Conservation (phyloP, 306 rosid species). For the Macrotyloma uniflorum region DNA sequence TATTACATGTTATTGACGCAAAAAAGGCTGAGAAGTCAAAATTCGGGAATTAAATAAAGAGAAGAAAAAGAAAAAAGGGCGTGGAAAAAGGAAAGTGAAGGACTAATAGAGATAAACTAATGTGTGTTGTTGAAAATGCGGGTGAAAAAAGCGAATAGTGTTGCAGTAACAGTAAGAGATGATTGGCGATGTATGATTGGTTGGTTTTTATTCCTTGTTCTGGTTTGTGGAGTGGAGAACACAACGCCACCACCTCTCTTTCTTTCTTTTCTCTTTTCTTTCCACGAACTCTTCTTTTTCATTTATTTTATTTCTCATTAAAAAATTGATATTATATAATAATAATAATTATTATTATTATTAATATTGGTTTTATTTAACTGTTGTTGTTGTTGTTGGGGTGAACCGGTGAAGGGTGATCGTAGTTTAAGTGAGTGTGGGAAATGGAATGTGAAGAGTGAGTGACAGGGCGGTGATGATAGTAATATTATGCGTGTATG, state of each 20-base stretch:
- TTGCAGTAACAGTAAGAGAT: conserved; percentile 16
- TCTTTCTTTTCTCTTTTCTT: conserved; percentile 5
- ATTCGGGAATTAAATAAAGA: background rate
- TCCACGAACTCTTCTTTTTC: background rate
- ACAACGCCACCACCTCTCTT: conserved; percentile 54
- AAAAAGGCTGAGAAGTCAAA: conserved; percentile 12
- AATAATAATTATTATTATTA: background rate
- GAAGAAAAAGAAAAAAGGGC: background rate
- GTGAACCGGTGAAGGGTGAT: conserved; percentile 32
- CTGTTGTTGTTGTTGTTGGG: conserved; percentile 1
- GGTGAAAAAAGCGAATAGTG: conserved; percentile 28
- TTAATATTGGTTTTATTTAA: background rate
- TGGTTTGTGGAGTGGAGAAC: conserved; percentile 90
- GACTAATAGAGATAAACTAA: background rate
- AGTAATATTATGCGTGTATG: conserved; percentile 44
- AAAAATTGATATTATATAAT: background rate
- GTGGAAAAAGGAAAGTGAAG: background rate
- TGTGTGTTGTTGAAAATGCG: conserved; percentile 34
- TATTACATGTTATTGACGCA: conserved; percentile 6
- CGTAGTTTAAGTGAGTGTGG: conserved; percentile 12
- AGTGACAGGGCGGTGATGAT: conserved; percentile 34
- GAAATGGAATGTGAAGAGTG: conserved; percentile 25
- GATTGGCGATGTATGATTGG: conserved; percentile 50
- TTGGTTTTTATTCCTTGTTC: conserved; percentile 81
- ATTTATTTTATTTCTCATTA: background rate